Evolutionary conservation across 192 early-diverging fungal genomes (phyloP).

Genomic region (Anaeromyces robustus): DNA sequence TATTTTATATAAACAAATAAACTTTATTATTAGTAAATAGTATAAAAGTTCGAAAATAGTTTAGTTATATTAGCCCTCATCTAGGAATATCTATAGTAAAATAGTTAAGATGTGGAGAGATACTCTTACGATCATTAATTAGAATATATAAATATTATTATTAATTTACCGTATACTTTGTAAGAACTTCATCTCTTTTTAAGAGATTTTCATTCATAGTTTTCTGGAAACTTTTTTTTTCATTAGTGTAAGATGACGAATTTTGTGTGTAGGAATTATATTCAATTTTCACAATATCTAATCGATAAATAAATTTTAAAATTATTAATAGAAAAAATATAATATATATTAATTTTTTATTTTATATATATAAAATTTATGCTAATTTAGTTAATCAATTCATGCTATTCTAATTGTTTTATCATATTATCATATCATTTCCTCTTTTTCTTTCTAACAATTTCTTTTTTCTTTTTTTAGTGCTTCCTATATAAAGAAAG

Average conservation of each 20-base stretch:
- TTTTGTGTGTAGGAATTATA: not conserved
- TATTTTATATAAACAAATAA: no score
- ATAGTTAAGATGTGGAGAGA: no score
- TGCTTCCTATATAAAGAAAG: not conserved
- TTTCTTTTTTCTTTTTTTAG: slow-evolving; percentile 13
- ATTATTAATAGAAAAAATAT: not conserved
- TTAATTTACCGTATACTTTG: not conserved
- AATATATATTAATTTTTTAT: no score
- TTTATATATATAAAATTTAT: no score
- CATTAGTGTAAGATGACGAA: not conserved
- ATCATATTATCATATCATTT: slow-evolving; percentile 17
- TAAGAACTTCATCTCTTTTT: not conserved
- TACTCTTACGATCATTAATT: no score
- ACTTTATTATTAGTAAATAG: no score
- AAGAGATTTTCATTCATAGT: not conserved
- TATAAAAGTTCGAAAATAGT: no score
- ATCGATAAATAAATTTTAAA: not conserved
- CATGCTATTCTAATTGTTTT: slow-evolving; percentile 17
- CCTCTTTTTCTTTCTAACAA: slow-evolving; percentile 7
- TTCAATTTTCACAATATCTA: not conserved
- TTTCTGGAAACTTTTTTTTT: not conserved
- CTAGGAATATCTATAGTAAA: no score
- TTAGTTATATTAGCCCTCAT: no score
- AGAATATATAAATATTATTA: not conserved
- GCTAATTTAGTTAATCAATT: no score